phyloP scores from a whole-genome alignment of 163 green algal species.

The Coccomyxa subellipsoidea region DNA sequence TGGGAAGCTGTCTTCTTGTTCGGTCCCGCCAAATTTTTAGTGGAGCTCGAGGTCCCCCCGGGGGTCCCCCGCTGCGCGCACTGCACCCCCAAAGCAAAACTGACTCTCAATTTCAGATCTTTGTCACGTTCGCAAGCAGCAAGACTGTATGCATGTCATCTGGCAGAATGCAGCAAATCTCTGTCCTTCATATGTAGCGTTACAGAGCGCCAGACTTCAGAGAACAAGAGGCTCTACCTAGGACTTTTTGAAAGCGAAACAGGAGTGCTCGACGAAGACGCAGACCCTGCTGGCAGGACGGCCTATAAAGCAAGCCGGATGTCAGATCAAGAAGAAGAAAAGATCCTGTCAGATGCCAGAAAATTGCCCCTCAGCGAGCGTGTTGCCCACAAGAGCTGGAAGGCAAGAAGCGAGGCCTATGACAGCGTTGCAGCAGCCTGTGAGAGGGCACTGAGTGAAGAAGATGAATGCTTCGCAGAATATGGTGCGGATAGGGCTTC shows the following conservation, averaged over 20 bases:
- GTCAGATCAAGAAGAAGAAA: constrained; percentile 70
- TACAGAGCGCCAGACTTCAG: background rate
- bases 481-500: constrained; percentile 42
- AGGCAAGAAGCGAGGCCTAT: constrained; percentile 79
- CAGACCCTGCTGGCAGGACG: background rate
- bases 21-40: too few relatives aligned
- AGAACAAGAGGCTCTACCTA: too few relatives aligned
- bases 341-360: constrained; percentile 62
- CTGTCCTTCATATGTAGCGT: background rate
- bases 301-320: constrained; percentile 31
- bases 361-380: constrained; percentile 75
- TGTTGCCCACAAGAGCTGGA: constrained; percentile 85
- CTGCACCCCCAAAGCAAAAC: too few relatives aligned
- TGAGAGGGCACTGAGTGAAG: constrained; percentile 51
- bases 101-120: too few relatives aligned
- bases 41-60: too few relatives aligned
- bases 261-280: background rate
- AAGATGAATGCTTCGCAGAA: constrained; percentile 59
- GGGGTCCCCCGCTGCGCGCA: too few relatives aligned
- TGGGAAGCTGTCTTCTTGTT: too few relatives aligned
- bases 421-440: constrained; percentile 67
- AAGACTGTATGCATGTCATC: too few relatives aligned
- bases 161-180: background rate
- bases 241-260: background rate
- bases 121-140: too few relatives aligned